Percentiles rank a stretch among this genome's conserved stretches.
Evolutionary conservation across 73 alveolate species (phyloP).

Genomic region (Tetrahymena borealis): DNA sequence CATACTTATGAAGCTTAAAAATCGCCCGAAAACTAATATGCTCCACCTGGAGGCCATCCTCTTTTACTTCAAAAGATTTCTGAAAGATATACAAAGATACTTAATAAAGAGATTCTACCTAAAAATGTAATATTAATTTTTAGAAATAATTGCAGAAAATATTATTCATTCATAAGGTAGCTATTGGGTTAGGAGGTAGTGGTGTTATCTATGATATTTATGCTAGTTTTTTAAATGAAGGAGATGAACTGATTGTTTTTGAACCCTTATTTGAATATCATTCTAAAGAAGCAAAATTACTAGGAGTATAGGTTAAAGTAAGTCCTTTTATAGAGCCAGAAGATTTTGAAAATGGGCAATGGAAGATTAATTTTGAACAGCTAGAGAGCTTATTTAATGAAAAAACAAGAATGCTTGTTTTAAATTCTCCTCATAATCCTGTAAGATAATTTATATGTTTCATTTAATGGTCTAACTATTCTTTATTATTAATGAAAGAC

Average conservation of each 20-base stretch:
- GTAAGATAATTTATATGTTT: not conserved
- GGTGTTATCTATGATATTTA: not conserved
- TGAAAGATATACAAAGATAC: not conserved
- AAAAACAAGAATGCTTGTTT: not conserved
- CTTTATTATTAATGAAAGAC: not conserved
- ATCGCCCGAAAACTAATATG: not conserved
- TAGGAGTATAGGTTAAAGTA: not conserved
- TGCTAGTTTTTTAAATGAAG: not conserved
- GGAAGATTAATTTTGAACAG: not conserved
- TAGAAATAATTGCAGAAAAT: not conserved
- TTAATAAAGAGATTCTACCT: not conserved
- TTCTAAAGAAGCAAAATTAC: not conserved
- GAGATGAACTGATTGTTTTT: not conserved
- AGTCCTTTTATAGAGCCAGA: not conserved
- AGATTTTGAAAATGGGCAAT: not conserved
- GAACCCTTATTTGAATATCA: not conserved
- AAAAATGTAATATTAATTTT: not conserved
- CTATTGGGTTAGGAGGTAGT: not conserved
- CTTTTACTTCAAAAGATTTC: not conserved
- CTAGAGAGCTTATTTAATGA: not conserved
- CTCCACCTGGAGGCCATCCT: not conserved
- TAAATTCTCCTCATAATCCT: not conserved
- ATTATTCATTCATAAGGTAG: not conserved
- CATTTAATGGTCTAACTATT: not conserved
- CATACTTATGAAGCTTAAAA: not conserved